Conservation (phyloP, 108 stramenopile species). For the Cyclotella distinguenda region DNA sequence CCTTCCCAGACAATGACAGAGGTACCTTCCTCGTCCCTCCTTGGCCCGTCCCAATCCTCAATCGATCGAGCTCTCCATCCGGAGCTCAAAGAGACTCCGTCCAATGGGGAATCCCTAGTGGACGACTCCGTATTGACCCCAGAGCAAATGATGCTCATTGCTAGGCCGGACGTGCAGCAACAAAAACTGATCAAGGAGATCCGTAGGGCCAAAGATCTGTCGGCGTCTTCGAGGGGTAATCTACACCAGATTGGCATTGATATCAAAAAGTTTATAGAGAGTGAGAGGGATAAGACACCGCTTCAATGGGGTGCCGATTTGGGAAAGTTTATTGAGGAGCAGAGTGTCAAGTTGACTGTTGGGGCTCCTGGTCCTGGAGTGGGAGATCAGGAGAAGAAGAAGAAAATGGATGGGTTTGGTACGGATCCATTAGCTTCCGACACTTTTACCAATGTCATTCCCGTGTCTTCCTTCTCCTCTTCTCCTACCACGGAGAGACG, state of each 20-base stretch:
- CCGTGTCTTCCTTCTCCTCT: no score
- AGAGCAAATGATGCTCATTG: conserved; percentile 53
- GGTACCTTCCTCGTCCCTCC: neutral
- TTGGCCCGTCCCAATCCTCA: conserved; percentile 32
- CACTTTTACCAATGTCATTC: neutral
- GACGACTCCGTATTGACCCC: conserved; percentile 43
- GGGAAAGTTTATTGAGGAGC: conserved; percentile 44
- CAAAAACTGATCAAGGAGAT: conserved; percentile 46
- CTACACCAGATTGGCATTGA: conserved; percentile 32
- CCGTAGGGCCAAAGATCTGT: conserved; percentile 9
- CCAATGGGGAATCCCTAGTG: conserved; percentile 4
- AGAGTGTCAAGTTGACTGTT: conserved; percentile 3
- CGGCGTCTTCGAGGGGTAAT: neutral
- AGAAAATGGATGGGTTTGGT: conserved; percentile 45
- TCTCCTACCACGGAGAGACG: no score
- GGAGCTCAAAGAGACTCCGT: conserved; percentile 7
- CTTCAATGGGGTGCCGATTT: conserved; percentile 38
- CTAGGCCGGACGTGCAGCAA: conserved; percentile 41
- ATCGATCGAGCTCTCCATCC: conserved; percentile 37
- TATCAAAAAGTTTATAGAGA: conserved; percentile 37
- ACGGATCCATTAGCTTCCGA: conserved; percentile 14
- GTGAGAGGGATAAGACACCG: conserved; percentile 37
- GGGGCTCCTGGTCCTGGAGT: neutral
- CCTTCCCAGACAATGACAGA: neutral
- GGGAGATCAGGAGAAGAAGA: conserved; percentile 4